These are phyloP conservation scores for Boletus bicolor DNA, from an alignment of 768 basidiomycete genomes.

Conservation along the genomic window DNA sequence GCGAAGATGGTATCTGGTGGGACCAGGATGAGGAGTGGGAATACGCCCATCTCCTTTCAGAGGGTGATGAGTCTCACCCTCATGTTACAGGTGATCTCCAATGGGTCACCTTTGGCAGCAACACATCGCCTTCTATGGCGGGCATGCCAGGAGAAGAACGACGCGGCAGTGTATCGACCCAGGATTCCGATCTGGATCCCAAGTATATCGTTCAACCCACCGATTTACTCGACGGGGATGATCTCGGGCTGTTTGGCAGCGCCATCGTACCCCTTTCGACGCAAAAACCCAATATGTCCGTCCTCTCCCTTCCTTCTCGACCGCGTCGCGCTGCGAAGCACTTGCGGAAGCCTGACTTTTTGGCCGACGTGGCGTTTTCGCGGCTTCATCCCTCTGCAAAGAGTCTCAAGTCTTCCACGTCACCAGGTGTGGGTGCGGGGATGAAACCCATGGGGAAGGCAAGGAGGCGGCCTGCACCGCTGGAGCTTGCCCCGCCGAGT, in stretches of 20 bases:
- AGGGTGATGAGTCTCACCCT: conserved; percentile 28
- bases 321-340: conserved; percentile 36
- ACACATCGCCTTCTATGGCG: conserved; percentile 12
- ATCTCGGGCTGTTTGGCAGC: conserved; percentile 34
- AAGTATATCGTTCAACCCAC: conserved; percentile 44
- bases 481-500: conserved; percentile 36
- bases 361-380: conserved; percentile 32
- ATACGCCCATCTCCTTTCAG: conserved; percentile 56
- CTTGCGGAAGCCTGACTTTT: conserved; percentile 36
- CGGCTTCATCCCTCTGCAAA: conserved; percentile 6
- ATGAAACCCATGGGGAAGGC: conserved; percentile 27
- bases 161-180: conserved; percentile 47
- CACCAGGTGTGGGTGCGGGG: conserved; percentile 3
- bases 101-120: conserved; percentile 43
- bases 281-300: conserved; percentile 33
- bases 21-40: conserved; percentile 73
- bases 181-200: conserved; percentile 54
- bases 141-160: conserved; percentile 31
- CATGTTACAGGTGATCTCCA: conserved; percentile 32
- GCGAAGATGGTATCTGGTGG: conserved; percentile 61
- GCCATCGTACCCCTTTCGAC: conserved; percentile 22
- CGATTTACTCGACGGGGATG: conserved; percentile 31
- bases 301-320: conserved; percentile 37
- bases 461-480: conserved; percentile 42
- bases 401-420: conserved; percentile 13